phyloP scores from a whole-genome alignment of 2,329 filamentous ascomycete genomes.

The Aspergillus pseudonomiae region DNA sequence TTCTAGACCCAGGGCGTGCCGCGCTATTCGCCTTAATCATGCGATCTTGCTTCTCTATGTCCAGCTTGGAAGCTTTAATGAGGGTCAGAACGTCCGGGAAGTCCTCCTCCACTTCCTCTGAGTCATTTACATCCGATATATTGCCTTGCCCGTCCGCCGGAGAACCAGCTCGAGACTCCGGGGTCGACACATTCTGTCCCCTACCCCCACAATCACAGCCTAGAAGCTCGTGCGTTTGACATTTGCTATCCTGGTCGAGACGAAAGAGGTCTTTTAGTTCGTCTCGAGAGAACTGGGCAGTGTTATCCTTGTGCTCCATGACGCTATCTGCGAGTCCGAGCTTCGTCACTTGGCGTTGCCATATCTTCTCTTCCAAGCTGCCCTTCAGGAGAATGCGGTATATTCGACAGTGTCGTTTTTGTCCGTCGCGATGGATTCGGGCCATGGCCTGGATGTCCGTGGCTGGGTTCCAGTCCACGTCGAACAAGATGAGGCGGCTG shows the following conservation, averaged over 20 bases:
- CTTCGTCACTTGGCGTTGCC: slow-evolving; percentile 72
- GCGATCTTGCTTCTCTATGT: slow-evolving; percentile 39
- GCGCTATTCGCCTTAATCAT: slow-evolving; percentile 19
- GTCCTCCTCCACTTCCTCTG: slow-evolving; percentile 24
- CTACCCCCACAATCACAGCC: slow-evolving; percentile 64
- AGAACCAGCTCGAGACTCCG: not conserved
- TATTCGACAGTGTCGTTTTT: slow-evolving; percentile 68
- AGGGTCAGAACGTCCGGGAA: slow-evolving; percentile 36
- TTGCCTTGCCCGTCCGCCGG: slow-evolving; percentile 8
- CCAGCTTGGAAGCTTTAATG: slow-evolving; percentile 45
- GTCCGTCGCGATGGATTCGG: slow-evolving; percentile 72
- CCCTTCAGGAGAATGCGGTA: slow-evolving; percentile 71
- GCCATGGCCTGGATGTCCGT: slow-evolving; percentile 76
- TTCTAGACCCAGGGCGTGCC: slow-evolving; percentile 1
- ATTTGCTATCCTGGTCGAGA: slow-evolving; percentile 62
- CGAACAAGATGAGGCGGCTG: slow-evolving; percentile 70
- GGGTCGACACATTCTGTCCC: slow-evolving; percentile 38
- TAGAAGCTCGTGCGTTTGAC: slow-evolving; percentile 70
- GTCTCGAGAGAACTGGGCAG: slow-evolving; percentile 65
- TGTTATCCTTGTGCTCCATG: slow-evolving; percentile 65
- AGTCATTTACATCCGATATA: slow-evolving; percentile 10
- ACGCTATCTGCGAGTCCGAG: slow-evolving; percentile 71
- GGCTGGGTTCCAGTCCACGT: slow-evolving; percentile 76
- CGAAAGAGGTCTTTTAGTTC: slow-evolving; percentile 70
- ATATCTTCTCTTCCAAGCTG: slow-evolving; percentile 74